phyloP scores from a whole-genome alignment of 768 basidiomycete genomes.

The Lenzites betulinus region DNA sequence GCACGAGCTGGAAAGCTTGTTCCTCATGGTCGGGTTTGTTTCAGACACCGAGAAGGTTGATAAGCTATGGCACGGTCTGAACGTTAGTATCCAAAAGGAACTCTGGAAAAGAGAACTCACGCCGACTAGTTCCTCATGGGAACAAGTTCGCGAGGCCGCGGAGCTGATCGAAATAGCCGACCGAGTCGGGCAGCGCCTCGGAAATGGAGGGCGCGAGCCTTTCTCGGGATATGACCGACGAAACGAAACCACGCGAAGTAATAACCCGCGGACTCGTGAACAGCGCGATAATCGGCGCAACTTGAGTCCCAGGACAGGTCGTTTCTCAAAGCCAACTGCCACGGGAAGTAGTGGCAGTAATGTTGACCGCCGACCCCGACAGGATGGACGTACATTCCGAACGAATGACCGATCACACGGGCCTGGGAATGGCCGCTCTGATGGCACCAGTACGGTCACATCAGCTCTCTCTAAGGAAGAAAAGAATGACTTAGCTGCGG shows the following conservation, averaged over 20 bases:
- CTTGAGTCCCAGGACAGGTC: not conserved
- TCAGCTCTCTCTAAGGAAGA: not conserved
- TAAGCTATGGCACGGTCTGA: conserved; percentile 14
- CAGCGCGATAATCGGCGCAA: not conserved
- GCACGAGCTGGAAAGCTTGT: conserved; percentile 21
- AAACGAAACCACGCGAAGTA: not conserved
- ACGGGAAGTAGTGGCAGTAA: no score
- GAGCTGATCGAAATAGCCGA: conserved; percentile 10
- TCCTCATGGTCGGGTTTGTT: conserved; percentile 14
- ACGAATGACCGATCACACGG: no score
- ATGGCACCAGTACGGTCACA: not conserved
- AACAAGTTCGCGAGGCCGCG: not conserved
- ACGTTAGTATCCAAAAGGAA: not conserved
- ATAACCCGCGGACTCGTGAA: not conserved
- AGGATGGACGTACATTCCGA: no score
- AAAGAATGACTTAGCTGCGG: not conserved
- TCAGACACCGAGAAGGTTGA: conserved; percentile 4
- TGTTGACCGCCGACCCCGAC: not conserved
- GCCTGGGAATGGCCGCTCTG: not conserved
- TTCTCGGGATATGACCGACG: no score
- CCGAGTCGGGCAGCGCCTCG: not conserved
- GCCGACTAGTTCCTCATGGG: not conserved
- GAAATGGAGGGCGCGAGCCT: no score
- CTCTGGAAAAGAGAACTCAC: conserved; percentile 4
- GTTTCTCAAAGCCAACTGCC: no score